Percentiles rank a stretch among this genome's conserved stretches.
Evolutionary conservation across 169 alveolate species (phyloP).

Genomic region (Perkinsus chesapeaki): DNA sequence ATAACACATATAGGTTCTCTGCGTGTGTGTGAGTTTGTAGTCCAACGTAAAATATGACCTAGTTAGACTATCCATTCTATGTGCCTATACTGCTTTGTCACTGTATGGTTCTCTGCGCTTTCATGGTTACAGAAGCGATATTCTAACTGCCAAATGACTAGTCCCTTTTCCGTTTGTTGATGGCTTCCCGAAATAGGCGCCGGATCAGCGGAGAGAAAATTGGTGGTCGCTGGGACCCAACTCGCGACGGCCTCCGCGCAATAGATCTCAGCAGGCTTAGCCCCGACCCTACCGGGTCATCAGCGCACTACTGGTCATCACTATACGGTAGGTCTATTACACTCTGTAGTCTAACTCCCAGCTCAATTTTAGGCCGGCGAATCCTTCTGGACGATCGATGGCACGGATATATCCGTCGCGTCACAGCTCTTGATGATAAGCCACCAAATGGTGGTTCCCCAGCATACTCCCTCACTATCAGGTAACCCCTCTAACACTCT

Average conservation of each 20-base stretch:
- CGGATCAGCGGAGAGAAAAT: background rate
- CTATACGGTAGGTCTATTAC: background rate
- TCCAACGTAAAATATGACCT: no score
- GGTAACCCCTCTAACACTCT: background rate
- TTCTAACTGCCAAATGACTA: background rate
- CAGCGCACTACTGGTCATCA: background rate
- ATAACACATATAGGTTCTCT: no score
- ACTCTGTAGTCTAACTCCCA: background rate
- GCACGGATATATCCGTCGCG: background rate
- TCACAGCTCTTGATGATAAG: background rate
- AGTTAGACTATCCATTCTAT: no score
- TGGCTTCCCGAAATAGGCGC: background rate
- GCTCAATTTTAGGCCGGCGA: background rate
- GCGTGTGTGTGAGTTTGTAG: no score
- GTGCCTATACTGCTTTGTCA: no score
- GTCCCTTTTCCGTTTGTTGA: background rate
- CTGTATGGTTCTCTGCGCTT: background rate
- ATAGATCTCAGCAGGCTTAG: background rate
- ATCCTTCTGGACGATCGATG: background rate
- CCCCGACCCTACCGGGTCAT: background rate
- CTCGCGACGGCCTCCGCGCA: background rate
- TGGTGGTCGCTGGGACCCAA: background rate
- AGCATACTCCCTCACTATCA: background rate
- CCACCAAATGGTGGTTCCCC: background rate
- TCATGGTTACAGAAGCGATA: background rate